These are phyloP conservation scores for Phalaenopsis aphrodite DNA, from an alignment of 106 monocot species.

Conservation along the genomic window DNA sequence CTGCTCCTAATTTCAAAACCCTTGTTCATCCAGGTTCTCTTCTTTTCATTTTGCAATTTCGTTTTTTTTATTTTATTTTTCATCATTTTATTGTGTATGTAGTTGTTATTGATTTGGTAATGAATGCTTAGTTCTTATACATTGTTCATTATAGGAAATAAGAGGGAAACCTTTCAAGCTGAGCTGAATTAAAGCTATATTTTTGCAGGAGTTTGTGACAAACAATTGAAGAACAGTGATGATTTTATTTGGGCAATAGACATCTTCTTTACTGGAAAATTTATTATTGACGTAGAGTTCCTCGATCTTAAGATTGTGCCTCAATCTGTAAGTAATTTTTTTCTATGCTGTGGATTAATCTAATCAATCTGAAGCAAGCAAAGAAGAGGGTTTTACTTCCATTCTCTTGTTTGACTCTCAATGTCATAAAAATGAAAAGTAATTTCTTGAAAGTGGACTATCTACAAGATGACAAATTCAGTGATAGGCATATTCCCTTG, in stretches of 20 bases:
- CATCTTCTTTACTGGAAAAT: constrained; percentile 39
- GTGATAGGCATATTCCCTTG: too few relatives aligned
- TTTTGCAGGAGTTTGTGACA: constrained; percentile 69
- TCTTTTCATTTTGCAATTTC: not conserved
- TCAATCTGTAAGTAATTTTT: constrained; percentile 38
- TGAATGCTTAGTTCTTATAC: not conserved
- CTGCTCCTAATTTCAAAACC: constrained; percentile 38
- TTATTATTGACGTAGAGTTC: constrained; percentile 79
- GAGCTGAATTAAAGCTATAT: not conserved
- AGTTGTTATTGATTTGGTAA: not conserved
- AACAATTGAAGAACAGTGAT: constrained; percentile 66
- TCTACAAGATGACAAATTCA: too few relatives aligned
- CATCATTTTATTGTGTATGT: not conserved
- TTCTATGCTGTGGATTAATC: not conserved
- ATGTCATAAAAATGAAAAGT: too few relatives aligned
- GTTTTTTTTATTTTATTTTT: not conserved
- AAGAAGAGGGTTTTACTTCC: too few relatives aligned
- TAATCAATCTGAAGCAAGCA: not conserved
- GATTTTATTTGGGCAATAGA: constrained; percentile 83
- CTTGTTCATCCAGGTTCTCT: constrained; percentile 74
- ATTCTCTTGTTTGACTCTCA: too few relatives aligned
- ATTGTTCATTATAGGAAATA: not conserved
- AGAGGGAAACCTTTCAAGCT: not conserved
- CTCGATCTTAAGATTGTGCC: constrained; percentile 57
- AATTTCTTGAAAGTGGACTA: too few relatives aligned